These are phyloP conservation scores for Antrodiella citrinella DNA, from an alignment of 768 basidiomycete genomes.

Conservation along the genomic window DNA sequence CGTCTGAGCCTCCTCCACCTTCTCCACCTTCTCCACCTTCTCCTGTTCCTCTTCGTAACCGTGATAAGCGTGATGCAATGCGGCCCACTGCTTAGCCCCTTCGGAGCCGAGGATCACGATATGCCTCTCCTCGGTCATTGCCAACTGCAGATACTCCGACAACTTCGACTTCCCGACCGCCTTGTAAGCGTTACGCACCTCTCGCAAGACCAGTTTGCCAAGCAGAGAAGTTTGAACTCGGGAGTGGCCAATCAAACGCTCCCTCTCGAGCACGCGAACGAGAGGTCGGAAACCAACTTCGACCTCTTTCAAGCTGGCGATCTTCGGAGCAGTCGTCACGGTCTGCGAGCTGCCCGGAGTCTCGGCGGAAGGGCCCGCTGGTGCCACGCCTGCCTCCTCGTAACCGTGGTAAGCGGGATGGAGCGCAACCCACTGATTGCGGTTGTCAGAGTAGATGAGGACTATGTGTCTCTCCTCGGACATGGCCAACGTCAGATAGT, in stretches of 20 bases:
- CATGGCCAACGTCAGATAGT: slow-evolving; percentile 18
- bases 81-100: slow-evolving; percentile 9
- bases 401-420: slow-evolving; percentile 10
- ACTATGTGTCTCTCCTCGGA: slow-evolving; percentile 8
- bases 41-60: too few species aligned
- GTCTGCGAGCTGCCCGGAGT: too few species aligned
- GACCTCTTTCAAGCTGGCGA: slow-evolving; percentile 9
- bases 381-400: too few species aligned
- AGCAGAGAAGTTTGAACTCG: slow-evolving; percentile 18
- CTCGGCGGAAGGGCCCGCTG: too few species aligned
- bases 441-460: neutral
- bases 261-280: slow-evolving; percentile 17
- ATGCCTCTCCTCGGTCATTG: slow-evolving; percentile 12
- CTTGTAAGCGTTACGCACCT: too few species aligned
- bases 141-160: slow-evolving; percentile 19
- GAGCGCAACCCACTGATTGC: slow-evolving; percentile 10
- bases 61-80: slow-evolving; percentile 10
- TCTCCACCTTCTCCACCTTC: too few species aligned
- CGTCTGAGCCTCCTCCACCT: too few species aligned
- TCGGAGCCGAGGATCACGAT: neutral
- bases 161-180: slow-evolving; percentile 9
- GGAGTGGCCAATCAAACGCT: slow-evolving; percentile 11
- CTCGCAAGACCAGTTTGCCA: slow-evolving; percentile 14
- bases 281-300: slow-evolving; percentile 20
- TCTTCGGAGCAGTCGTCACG: slow-evolving; percentile 5